These are phyloP conservation scores for Rhodotorula toruloides DNA, from an alignment of 768 basidiomycete species.

Conservation along the genomic window DNA sequence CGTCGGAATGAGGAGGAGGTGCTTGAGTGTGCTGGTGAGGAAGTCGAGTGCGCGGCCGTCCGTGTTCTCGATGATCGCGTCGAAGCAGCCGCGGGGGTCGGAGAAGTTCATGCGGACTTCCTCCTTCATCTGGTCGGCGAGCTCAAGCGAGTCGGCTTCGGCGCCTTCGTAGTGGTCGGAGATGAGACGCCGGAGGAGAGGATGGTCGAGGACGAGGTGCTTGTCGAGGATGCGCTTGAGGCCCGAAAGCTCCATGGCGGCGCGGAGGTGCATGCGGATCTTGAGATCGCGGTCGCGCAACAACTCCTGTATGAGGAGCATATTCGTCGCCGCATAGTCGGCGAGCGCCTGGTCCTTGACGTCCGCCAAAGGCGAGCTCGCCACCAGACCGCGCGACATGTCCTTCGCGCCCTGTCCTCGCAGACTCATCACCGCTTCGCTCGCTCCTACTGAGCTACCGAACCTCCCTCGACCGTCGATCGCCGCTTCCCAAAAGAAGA, in stretches of 20 bases:
- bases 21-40: constrained; percentile 89
- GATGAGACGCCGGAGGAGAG: constrained; percentile 67
- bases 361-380: constrained; percentile 22
- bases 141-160: constrained; percentile 67
- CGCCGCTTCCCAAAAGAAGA: constrained; percentile 68
- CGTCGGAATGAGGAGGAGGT: constrained; percentile 81
- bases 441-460: constrained; percentile 92
- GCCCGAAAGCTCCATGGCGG: constrained; percentile 84
- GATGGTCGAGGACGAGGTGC: constrained; percentile 62
- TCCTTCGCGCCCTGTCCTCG: constrained; percentile 30
- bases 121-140: constrained; percentile 47
- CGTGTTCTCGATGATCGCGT: constrained; percentile 70
- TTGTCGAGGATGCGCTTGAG: constrained; percentile 66
- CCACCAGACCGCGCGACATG: constrained; percentile 16
- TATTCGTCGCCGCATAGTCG: constrained; percentile 68
- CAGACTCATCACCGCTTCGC: constrained; percentile 72
- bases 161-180: constrained; percentile 71
- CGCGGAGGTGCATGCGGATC: constrained; percentile 74
- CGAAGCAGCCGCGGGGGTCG: constrained; percentile 79
- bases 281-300: constrained; percentile 71
- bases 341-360: constrained; percentile 31
- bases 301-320: constrained; percentile 67
- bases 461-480: constrained; percentile 83
- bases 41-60: constrained; percentile 72
- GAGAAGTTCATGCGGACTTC: constrained; percentile 69